phyloP scores from a whole-genome alignment of 2,329 filamentous ascomycete species.

The Cercospora sojina region DNA sequence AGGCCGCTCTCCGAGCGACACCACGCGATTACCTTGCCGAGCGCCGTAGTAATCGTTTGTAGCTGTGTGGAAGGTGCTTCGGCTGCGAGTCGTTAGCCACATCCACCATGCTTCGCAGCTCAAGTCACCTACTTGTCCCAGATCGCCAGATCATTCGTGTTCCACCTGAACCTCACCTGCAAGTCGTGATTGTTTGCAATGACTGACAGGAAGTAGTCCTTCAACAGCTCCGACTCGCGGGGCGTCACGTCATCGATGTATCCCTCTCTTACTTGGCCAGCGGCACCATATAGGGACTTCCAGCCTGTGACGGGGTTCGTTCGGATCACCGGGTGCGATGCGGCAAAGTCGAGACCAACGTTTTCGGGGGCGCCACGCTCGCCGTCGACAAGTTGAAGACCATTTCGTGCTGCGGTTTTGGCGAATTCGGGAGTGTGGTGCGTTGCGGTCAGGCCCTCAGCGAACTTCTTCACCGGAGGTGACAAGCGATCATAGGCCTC shows the following conservation, averaged over 20 bases:
- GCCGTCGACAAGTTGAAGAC: slow-evolving; percentile 19
- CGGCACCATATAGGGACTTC: slow-evolving; percentile 58
- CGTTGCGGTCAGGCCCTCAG: slow-evolving; percentile 59
- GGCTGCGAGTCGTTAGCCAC: slow-evolving; percentile 5
- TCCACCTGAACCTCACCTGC: slow-evolving; percentile 66
- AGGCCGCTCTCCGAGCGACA: slow-evolving; percentile 26
- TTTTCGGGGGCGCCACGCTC: slow-evolving; percentile 34
- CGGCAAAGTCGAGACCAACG: slow-evolving; percentile 17
- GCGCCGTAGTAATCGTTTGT: slow-evolving; percentile 27
- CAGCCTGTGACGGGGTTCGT: slow-evolving; percentile 62
- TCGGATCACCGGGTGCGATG: slow-evolving; percentile 54
- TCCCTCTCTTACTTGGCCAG: slow-evolving; percentile 41
- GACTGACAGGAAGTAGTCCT: slow-evolving; percentile 30
- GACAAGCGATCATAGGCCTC: slow-evolving; percentile 66
- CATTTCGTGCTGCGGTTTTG: slow-evolving; percentile 38
- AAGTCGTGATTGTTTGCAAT: slow-evolving; percentile 63
- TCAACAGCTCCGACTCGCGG: slow-evolving; percentile 30
- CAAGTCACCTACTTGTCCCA: slow-evolving; percentile 25
- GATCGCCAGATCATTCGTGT: slow-evolving; percentile 63
- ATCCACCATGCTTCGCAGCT: neutral
- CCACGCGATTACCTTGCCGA: slow-evolving; percentile 23
- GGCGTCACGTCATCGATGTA: slow-evolving; percentile 54
- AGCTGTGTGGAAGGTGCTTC: slow-evolving; percentile 24
- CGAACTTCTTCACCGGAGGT: slow-evolving; percentile 55
- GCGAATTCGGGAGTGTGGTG: slow-evolving; percentile 40